A percentile compares a stretch with the other conserved stretches of the same genome.
phyloP scores from a whole-genome alignment of 2,329 filamentous ascomycete genomes.

The Blumeria hordei region DNA sequence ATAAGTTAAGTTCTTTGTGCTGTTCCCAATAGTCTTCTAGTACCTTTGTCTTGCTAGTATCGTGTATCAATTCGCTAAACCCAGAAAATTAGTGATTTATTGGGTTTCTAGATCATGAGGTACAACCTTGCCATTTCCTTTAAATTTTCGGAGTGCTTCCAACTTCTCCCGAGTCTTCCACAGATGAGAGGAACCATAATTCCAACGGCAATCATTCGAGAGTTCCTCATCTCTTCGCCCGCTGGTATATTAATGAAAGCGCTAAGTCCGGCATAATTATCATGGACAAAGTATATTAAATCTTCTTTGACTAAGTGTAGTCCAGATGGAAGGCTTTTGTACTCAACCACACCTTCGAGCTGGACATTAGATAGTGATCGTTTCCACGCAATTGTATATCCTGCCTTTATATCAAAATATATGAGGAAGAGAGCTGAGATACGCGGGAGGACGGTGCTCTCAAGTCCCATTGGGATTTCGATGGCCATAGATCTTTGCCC shows the following conservation, averaged over 20 bases:
- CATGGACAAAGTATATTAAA: slow-evolving; percentile 83
- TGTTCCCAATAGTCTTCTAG: slow-evolving; percentile 66
- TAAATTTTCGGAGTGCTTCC: slow-evolving; percentile 61
- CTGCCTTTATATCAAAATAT: slow-evolving; percentile 77
- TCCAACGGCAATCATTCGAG: slow-evolving; percentile 79
- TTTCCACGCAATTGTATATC: slow-evolving; percentile 82
- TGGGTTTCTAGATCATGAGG: neutral
- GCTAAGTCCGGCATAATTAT: slow-evolving; percentile 62
- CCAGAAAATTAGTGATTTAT: neutral
- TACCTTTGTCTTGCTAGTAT: slow-evolving; percentile 34
- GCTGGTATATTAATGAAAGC: slow-evolving; percentile 73
- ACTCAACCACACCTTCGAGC: slow-evolving; percentile 77
- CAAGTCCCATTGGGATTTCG: no score
- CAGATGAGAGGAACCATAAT: slow-evolving; percentile 67
- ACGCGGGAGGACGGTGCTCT: no score
- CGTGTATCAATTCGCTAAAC: slow-evolving; percentile 32
- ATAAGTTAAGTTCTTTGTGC: slow-evolving; percentile 20
- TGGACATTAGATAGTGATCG: slow-evolving; percentile 41
- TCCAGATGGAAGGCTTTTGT: slow-evolving; percentile 85
- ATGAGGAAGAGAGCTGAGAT: slow-evolving; percentile 61
- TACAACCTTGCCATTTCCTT: slow-evolving; percentile 47
- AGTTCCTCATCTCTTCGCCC: slow-evolving; percentile 57
- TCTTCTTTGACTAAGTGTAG: slow-evolving; percentile 74
- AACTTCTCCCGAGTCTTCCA: slow-evolving; percentile 65
- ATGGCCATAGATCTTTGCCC: no score